phyloP scores from a whole-genome alignment of 352 stramenopile species.

The Saprolegnia diclina region DNA sequence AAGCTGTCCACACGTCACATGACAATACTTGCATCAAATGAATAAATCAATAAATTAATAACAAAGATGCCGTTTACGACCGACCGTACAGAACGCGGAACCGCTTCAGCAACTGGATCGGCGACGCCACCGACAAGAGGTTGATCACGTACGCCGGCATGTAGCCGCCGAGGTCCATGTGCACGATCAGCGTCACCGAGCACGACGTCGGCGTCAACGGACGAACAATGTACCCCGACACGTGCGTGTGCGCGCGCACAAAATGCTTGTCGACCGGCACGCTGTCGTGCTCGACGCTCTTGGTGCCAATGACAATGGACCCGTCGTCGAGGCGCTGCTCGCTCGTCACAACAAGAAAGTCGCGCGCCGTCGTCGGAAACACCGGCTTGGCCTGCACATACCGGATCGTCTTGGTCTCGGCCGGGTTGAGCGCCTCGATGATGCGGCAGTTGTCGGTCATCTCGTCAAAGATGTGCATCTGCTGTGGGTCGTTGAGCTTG shows the following conservation, averaged over 20 bases:
- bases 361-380: conserved; percentile 65
- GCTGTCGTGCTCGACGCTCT: conserved; percentile 47
- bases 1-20: too few species aligned
- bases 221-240: conserved; percentile 76
- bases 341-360: conserved; percentile 69
- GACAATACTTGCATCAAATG: too few species aligned
- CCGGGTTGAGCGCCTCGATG: conserved; percentile 43
- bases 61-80: too few species aligned
- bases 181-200: conserved; percentile 65
- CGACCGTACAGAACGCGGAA: conserved; percentile 12
- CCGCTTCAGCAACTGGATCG: conserved; percentile 10
- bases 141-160: conserved; percentile 76
- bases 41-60: too few species aligned
- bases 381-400: conserved; percentile 73
- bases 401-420: conserved; percentile 41
- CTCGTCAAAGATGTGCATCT: conserved; percentile 68
- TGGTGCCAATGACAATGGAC: conserved; percentile 55
- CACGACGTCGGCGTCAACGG: conserved; percentile 47
- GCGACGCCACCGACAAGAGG: conserved; percentile 25
- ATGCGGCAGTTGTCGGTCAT: conserved; percentile 52
- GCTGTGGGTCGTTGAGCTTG: conserved; percentile 51
- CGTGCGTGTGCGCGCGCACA: conserved; percentile 57
- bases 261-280: conserved; percentile 49
- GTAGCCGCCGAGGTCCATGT: conserved; percentile 71
- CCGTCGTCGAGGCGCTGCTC: conserved; percentile 49